A percentile compares a stretch with the other conserved stretches of the same genome.
phyloP scores from a whole-genome alignment of 1,139 yeast species.

The Scheffersomyces lignicola region DNA sequence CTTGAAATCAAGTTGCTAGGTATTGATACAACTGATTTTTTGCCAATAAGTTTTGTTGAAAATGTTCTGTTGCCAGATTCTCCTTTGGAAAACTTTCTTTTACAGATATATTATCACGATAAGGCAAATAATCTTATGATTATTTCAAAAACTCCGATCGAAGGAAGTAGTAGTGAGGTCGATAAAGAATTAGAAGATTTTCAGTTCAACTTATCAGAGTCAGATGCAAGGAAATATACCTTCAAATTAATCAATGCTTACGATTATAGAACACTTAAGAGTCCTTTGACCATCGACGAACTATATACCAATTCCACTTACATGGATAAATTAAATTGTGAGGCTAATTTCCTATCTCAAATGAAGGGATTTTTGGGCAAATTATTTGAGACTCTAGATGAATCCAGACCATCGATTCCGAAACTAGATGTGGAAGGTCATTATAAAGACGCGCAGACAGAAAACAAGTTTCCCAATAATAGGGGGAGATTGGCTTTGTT shows the following conservation, averaged over 20 bases:
- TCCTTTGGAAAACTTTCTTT: background rate
- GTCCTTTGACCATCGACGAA: constrained; percentile 11
- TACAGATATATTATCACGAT: too few relatives aligned
- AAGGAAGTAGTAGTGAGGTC: too few relatives aligned
- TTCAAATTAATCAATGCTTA: constrained; percentile 20
- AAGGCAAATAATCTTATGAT: too few relatives aligned
- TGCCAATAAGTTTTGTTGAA: too few relatives aligned
- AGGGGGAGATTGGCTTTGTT: constrained; percentile 30
- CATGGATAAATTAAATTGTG: constrained; percentile 9
- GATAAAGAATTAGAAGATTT: too few relatives aligned
- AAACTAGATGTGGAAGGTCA: constrained; percentile 28
- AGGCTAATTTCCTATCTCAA: constrained; percentile 16
- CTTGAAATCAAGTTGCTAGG: too few relatives aligned
- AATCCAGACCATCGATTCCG: constrained; percentile 21
- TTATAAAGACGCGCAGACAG: constrained; percentile 20
- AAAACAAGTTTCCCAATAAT: background rate
- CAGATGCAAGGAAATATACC: constrained; percentile 8
- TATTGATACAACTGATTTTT: too few relatives aligned
- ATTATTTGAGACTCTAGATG: constrained; percentile 21
- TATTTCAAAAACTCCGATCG: too few relatives aligned
- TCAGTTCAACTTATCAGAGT: too few relatives aligned
- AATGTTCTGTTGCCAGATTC: too few relatives aligned
- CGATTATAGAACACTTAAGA: constrained; percentile 17
- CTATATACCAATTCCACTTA: constrained; percentile 9
- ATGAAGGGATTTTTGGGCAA: constrained; percentile 17